These are phyloP conservation scores for Kluyveromyces marxianus DNA, from an alignment of 1,139 yeast genomes.

Conservation along the genomic window DNA sequence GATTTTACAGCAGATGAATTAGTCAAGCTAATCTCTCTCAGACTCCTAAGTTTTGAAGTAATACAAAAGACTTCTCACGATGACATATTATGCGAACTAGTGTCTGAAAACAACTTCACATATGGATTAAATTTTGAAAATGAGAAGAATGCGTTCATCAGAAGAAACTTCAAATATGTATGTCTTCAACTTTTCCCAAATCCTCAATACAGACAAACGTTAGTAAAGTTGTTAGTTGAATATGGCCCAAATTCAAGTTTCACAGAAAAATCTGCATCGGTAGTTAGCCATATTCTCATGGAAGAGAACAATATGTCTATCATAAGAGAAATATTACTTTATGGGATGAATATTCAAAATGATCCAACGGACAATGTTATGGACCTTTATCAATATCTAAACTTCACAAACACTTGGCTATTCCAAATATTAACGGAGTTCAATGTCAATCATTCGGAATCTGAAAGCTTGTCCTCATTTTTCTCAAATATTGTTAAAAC, in stretches of 20 bases:
- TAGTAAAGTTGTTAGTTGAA: constrained; percentile 9
- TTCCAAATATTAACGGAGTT: constrained; percentile 25
- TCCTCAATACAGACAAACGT: constrained; percentile 4
- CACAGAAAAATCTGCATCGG: constrained; percentile 10
- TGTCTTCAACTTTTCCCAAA: constrained; percentile 12
- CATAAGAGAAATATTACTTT: constrained; percentile 15
- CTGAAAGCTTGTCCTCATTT: constrained; percentile 10
- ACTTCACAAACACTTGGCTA: constrained; percentile 28
- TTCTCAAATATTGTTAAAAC: constrained; percentile 18
- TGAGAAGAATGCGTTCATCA: constrained; percentile 20
- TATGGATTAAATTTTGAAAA: constrained; percentile 17
- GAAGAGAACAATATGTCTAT: constrained; percentile 8
- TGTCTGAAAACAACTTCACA: constrained; percentile 9
- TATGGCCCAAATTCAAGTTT: constrained; percentile 18
- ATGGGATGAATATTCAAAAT: constrained; percentile 12
- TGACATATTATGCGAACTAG: constrained; percentile 13
- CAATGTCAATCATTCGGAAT: constrained; percentile 10
- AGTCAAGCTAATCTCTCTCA: constrained; percentile 19
- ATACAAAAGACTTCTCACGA: constrained; percentile 22
- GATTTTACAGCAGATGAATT: constrained; percentile 20
- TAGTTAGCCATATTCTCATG: constrained; percentile 12
- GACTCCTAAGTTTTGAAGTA: constrained; percentile 25
- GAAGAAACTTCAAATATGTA: constrained; percentile 17
- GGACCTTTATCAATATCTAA: constrained; percentile 16
- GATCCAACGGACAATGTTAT: constrained; percentile 8